Evolutionary conservation across 768 basidiomycete species (phyloP), one percentile per base, ranked within the genome.

Genomic region (Pulveroboletus sp.): DNA sequence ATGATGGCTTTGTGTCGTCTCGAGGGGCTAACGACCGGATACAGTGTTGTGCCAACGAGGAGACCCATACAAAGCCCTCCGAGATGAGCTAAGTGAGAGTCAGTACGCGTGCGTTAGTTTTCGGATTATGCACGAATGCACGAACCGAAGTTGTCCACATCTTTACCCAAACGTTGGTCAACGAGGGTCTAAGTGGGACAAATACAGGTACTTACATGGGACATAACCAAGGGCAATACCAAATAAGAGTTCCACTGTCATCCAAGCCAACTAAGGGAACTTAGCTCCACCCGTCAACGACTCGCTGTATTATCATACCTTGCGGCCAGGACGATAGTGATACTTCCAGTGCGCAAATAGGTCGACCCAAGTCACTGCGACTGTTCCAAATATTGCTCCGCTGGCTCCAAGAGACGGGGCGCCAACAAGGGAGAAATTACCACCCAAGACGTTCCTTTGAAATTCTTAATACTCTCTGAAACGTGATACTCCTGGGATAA

Each of bases 261-360:
- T 85, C 67, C 87, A 85, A 27, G 86, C 72, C 12, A 96, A 78
- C 90, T 95, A 55, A 4, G 13, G 8, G 8, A 23, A 13, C 23
- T 45, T 13, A 31, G 43, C 35, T n/a, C 48, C 37, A 20, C 32
- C 6, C 31, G 43, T 43, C 9, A 39, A 27, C 12, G 16, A 41
- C 14, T 27, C 40, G 41, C 12, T 16, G 5, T 36, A 6, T 47
- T 32, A 23, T 54, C 71, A 49, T 55, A 87, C 93, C 78, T 81
- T 93, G 50, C 82, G 77, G 16, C 79, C 81, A 10, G 95, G 96
- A 50, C 82, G 77, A 62, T 89, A 83, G 45, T 92, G 84, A 60
- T 92, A 86, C 58, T 80, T 78, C 95, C 95, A 98, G 61, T 98
- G 95, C 4, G 93, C 83, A 34, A 92, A 75, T 13, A 98, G 73